These are phyloP conservation scores for Jacaranda copaia DNA, from an alignment of 257 asterid species.

Conservation along the genomic window DNA sequence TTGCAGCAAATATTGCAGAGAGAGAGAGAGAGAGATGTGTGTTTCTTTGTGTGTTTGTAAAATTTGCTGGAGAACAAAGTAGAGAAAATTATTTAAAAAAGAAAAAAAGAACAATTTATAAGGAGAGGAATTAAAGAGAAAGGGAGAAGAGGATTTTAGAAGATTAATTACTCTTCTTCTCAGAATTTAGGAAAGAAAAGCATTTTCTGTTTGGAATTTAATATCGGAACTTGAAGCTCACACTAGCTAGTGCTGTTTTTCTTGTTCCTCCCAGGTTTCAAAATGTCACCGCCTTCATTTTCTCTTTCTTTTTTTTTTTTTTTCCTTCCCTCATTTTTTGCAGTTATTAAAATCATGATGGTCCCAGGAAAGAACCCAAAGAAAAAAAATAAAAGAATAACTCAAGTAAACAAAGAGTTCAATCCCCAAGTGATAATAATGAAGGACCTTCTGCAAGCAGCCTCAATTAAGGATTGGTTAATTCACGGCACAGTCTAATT, in stretches of 20 bases:
- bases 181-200: conserved; percentile 27
- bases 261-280: conserved; percentile 32
- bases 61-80: neutral
- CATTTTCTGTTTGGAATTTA: conserved; percentile 42
- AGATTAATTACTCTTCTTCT: conserved; percentile 37
- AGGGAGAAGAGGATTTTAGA: conserved; percentile 38
- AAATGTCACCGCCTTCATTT: conserved; percentile 23
- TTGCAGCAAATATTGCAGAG: conserved; percentile 33
- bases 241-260: conserved; percentile 21
- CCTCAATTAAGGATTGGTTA: too few species aligned
- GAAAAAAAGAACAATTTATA: conserved; percentile 5
- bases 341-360: too few species aligned
- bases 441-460: too few species aligned
- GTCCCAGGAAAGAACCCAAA: too few species aligned
- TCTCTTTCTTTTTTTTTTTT: neutral
- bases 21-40: neutral
- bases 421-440: too few species aligned
- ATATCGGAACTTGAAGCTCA: conserved; percentile 65
- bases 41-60: neutral
- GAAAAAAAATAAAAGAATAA: too few species aligned
- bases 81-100: conserved; percentile 10
- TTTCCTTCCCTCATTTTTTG: too few species aligned
- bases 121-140: conserved; percentile 21
- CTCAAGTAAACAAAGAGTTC: too few species aligned
- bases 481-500: too few species aligned